Base-by-base conservation (phyloP, 2,329 filamentous ascomycete genomes). In the Xylaria sp. region DNA sequence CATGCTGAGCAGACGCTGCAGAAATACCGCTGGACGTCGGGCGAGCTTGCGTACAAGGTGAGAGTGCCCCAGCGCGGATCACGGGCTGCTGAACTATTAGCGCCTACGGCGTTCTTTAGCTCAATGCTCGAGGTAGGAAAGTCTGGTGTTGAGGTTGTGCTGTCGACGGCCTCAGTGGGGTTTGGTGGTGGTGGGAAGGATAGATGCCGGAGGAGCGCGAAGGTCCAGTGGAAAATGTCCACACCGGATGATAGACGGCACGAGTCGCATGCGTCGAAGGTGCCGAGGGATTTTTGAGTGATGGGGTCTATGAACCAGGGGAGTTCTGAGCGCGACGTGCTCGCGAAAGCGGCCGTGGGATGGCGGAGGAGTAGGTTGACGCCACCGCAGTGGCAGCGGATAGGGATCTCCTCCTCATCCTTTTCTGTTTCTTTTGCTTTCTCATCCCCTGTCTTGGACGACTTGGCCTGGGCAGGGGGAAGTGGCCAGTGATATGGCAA, bases 141-240 rank as follows among this genome's bases (percentile, higher is more conserved):
- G 2, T 2, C 10, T 15, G 31, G 2, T 2, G 62, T 31, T 63
- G 41, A 2, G 1, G 18, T 18, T 5, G 41, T 18, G 10, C 5
- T 18, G 10, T 3, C 3, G 41, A 18, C 1, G 41, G 41, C 12
- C 13, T 1, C 2, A 3, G 10, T 10, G 41, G 15, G 18, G 18
- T 15, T 15, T 18, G 39, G 18, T 46, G 3, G 5, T 43, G 15
- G 15, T 46, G 41, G 71, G 39, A 41, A 83, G 0, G 74, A 74
- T 5, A 87, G 73, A 64, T 86, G 78, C 8, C 74, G 70, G 23
- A 86, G 74, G 13, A 80, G 70, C 0, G 76, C 71, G 65, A 81
- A 86, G 0, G 84, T 82, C 85, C 85, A 87, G 71, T 81, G 75
- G 62, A 81, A 78, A 0, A 86, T 64, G 41, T 87, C 84, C 0